These are phyloP conservation scores for Dicorynia guianensis DNA, from an alignment of 306 rosid genomes.

Conservation along the genomic window DNA sequence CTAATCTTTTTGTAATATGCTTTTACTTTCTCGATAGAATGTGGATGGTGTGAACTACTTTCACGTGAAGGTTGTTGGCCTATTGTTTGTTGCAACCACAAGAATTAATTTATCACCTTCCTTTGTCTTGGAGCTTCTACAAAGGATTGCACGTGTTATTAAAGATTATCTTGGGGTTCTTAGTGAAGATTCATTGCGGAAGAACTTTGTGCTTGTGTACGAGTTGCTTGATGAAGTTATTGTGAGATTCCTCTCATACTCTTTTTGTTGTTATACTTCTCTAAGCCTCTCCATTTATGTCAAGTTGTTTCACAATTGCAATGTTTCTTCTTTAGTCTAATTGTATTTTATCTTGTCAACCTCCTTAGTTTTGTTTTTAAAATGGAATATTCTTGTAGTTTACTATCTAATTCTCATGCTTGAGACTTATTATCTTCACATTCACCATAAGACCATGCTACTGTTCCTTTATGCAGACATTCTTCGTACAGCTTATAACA, in stretches of 20 bases:
- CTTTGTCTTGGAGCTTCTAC: conserved; percentile 85
- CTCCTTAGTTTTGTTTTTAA: conserved; percentile 6
- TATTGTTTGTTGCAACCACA: conserved; percentile 86
- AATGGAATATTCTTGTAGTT: neutral
- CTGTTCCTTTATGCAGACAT: neutral
- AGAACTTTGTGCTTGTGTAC: conserved; percentile 84
- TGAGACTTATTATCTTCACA: conserved; percentile 20
- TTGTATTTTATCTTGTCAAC: conserved; percentile 28
- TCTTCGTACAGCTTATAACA: neutral
- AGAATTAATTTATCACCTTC: conserved; percentile 76
- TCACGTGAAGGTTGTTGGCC: conserved; percentile 88
- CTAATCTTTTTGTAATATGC: conserved; percentile 21
- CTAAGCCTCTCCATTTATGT: conserved; percentile 20
- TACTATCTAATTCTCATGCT: conserved; percentile 31
- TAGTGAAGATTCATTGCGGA: conserved; percentile 81
- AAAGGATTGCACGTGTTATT: conserved; percentile 85
- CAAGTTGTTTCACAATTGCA: conserved; percentile 26
- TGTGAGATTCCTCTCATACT: conserved; percentile 55
- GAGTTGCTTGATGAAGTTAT: conserved; percentile 94
- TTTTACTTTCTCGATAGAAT: conserved; percentile 53
- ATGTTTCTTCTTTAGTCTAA: conserved; percentile 16
- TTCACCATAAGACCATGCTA: conserved; percentile 3
- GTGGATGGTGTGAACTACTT: conserved; percentile 91
- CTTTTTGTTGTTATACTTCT: conserved; percentile 35
- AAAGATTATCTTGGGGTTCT: conserved; percentile 90